Conservation (phyloP, 108 stramenopile species). For the Nitzschia putrida region DNA sequence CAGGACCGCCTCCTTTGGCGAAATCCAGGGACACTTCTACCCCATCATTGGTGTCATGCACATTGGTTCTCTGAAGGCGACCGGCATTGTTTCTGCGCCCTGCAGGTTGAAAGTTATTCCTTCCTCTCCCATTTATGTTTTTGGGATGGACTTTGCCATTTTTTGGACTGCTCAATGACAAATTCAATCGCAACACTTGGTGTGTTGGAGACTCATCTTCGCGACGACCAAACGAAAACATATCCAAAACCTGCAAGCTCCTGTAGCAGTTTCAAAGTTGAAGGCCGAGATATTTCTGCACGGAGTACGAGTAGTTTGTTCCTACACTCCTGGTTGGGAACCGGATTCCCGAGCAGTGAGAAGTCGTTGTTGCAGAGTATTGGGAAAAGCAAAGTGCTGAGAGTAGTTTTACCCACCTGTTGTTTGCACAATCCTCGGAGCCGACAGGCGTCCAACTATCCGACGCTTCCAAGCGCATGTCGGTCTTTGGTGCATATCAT, state of each 20-base stretch:
- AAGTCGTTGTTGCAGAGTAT: too few relatives aligned
- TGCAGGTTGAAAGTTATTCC: constrained; percentile 2
- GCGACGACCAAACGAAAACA: constrained; percentile 19
- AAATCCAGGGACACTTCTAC: constrained; percentile 23
- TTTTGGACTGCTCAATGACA: constrained; percentile 18
- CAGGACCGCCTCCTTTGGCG: constrained; percentile 14
- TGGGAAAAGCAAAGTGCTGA: too few relatives aligned
- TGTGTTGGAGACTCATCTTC: constrained; percentile 12
- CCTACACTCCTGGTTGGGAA: not conserved
- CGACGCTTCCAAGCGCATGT: too few relatives aligned
- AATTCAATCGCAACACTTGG: constrained; percentile 6
- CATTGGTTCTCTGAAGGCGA: constrained; percentile 12
- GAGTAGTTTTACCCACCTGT: too few relatives aligned
- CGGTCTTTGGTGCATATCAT: too few relatives aligned
- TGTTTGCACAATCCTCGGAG: too few relatives aligned
- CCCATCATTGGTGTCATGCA: constrained; percentile 19
- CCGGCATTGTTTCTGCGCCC: constrained; percentile 2
- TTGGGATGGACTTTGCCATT: constrained; percentile 4
- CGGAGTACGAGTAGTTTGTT: too few relatives aligned
- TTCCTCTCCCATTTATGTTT: not conserved
- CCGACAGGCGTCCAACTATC: too few relatives aligned
- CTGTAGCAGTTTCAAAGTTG: too few relatives aligned
- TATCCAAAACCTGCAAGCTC: not conserved
- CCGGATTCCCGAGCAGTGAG: not conserved
- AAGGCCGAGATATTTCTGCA: too few relatives aligned